Evolutionary conservation across 1,139 yeast species (phyloP), one percentile per base, ranked within the genome.

Genomic region (Yamadazyma diddensiae): DNA sequence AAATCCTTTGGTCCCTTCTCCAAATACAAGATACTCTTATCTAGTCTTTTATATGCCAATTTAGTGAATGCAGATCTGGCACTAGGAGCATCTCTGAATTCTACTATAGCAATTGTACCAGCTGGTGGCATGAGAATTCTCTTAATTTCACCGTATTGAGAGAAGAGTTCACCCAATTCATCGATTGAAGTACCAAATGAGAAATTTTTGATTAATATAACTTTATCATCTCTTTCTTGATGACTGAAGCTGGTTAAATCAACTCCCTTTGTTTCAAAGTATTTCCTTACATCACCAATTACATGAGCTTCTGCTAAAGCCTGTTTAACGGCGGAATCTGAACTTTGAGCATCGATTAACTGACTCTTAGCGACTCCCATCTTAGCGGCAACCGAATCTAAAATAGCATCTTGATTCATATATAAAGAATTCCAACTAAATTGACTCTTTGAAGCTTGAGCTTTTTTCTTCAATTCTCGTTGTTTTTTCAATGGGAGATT

Each of bases 281-380:
- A 92, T 46, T 78, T 78, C 50, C 95, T 77, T 10, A 92, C 95
- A 56, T 84, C 94, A 28, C 92, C 94, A 51, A 92, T 82, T 15
- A 90, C 95, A 52, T 88, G 92, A 1, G 97, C 95, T 63, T 92
- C 99, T 0, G 99, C 98, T 43, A 92, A 73, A 0, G 98, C 97
- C 58, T 90, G 97, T 52, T 88, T 87, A n/a, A 92, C 97, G 1
- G 95, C 97, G 31, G 95, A 84, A 43, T 73, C 81, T 4, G 95
- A 75, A 45, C 81, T 84, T 47, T 86, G 83, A 1, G 96, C 94
- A 55, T 92, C 94, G 39, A 92, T 75, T 50, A 92, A 72, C 40
- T 87, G 88, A 3, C 94, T 70, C 54, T 92, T 94, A 19, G 79
- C 57, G 32, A 94, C 70, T 5, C 97, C 97, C 61, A 94, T 62